Base-by-base conservation (phyloP, 2,329 filamentous ascomycete genomes). In the Phaeosphaeriaceae sp. region DNA sequence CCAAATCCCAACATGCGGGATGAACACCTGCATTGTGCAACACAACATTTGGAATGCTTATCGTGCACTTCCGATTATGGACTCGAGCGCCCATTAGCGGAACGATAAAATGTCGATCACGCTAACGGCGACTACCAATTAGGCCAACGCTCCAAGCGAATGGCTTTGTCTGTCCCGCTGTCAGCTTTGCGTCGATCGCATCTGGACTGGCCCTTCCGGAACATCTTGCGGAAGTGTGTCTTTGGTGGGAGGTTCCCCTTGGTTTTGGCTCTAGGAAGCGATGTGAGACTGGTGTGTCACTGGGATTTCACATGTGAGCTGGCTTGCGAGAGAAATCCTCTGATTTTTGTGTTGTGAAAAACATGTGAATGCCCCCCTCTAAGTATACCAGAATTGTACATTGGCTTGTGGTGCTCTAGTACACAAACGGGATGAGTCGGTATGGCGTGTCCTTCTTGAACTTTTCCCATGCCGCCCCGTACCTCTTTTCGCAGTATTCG, bases 401-500 rank as follows among this genome's bases (percentile, higher is more conserved):
- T 40, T 40, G 11, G 35, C 35, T 8, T 40, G 15, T 15, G 15
- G 17, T 40, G 15, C 35, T 15, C 32, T 42, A 77, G 58, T 76
- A 77, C 15, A 77, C 61, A 21, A 65, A 74, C 17, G 74, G 75
- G 44, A 77, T 65, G 30, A 78, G 68, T 30, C 66, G 65, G 52
- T 76, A 81, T n/a, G 70, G 76, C 2, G 77, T 79, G 55, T 75
- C 74, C 59, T 74, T 67, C 74, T 79, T 81, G 65, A 79, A 79
- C 54, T 73, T 64, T 24, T 69, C 60, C 78, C 79, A 81, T n/a
- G 75, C 72, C 32, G 72, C 70, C 0, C 78, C 79, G 60, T 82
- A 82, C 49, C 72, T 60, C 56, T 73, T 73, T 54, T 71, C 66
- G 65, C 84, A 82, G 65, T 87, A 86, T 56, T 80, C 72, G 65